These are phyloP conservation scores for Gonium pectorale DNA, from an alignment of 139 green algal species.

Conservation along the genomic window DNA sequence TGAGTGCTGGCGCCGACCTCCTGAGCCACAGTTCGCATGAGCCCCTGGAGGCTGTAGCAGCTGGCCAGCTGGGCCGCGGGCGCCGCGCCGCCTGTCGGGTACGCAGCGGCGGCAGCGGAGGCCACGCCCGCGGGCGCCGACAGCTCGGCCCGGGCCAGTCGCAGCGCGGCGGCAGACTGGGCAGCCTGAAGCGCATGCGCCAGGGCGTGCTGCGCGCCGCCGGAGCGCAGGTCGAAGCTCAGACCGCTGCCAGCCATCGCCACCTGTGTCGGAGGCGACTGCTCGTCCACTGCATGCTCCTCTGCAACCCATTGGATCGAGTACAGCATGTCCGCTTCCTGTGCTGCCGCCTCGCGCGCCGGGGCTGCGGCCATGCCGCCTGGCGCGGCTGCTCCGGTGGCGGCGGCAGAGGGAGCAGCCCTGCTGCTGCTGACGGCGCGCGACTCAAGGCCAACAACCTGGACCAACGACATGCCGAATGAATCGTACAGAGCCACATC, in stretches of 20 bases:
- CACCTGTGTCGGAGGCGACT: neutral
- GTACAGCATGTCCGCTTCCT: conserved; percentile 43
- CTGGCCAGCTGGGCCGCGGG: neutral
- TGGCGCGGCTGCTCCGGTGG: neutral
- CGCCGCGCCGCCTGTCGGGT: neutral
- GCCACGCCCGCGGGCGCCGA: neutral
- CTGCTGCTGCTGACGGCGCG: conserved; percentile 16
- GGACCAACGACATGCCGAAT: neutral
- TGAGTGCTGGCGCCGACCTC: neutral
- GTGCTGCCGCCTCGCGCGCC: neutral
- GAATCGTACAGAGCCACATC: conserved; percentile 11
- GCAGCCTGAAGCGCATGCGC: conserved; percentile 11
- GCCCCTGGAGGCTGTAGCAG: conserved; percentile 31
- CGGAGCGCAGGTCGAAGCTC: no score
- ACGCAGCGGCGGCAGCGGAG: neutral
- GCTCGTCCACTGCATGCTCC: neutral
- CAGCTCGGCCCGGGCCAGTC: neutral
- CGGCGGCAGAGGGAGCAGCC: conserved; percentile 12
- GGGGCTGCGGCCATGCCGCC: neutral
- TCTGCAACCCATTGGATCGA: conserved; percentile 54
- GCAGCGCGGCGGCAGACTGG: neutral
- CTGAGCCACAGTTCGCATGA: conserved; percentile 38
- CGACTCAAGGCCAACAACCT: conserved; percentile 48
- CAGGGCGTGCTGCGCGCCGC: no score
- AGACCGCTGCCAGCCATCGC: no score